Conservation (phyloP, 202 grass and related monocot species). For the Elaeis oleifera region DNA sequence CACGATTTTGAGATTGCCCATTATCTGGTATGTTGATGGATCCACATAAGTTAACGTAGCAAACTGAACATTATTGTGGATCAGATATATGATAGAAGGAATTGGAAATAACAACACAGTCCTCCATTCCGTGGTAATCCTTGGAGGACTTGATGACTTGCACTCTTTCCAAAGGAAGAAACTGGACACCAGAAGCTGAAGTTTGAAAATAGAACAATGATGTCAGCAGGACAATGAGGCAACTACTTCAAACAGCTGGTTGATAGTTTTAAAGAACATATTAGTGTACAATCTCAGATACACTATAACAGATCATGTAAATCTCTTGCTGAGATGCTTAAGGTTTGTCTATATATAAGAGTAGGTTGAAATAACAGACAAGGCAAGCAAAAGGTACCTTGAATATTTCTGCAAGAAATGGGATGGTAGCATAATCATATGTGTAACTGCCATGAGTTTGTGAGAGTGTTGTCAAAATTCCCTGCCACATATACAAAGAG, state of each 20-base stretch:
- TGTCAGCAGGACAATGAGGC: neutral
- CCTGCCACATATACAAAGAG: slow-evolving; percentile 30
- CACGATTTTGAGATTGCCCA: slow-evolving; percentile 96
- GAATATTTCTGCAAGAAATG: slow-evolving; percentile 88
- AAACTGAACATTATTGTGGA: slow-evolving; percentile 97
- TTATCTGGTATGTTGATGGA: slow-evolving; percentile 97
- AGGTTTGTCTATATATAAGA: too few relatives aligned
- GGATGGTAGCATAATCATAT: slow-evolving; percentile 87
- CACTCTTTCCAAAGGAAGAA: slow-evolving; percentile 90
- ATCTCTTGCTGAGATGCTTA: too few relatives aligned
- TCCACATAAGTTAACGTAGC: slow-evolving; percentile 83
- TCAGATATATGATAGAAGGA: slow-evolving; percentile 83
- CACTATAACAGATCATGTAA: too few relatives aligned
- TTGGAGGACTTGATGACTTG: slow-evolving; percentile 50
- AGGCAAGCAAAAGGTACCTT: slow-evolving; percentile 36
- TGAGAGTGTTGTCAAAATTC: slow-evolving; percentile 95
- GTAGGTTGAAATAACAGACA: too few relatives aligned
- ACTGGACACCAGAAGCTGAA: slow-evolving; percentile 61
- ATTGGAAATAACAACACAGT: slow-evolving; percentile 64
- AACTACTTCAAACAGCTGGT: too few relatives aligned
- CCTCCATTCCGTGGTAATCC: slow-evolving; percentile 89
- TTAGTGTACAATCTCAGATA: too few relatives aligned
- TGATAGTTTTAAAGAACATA: too few relatives aligned
- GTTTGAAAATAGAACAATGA: slow-evolving; percentile 9
- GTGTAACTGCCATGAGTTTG: slow-evolving; percentile 78